Conservation (phyloP, 371 early-diverging fungal species). For the Apophysomyces ossiformis region DNA sequence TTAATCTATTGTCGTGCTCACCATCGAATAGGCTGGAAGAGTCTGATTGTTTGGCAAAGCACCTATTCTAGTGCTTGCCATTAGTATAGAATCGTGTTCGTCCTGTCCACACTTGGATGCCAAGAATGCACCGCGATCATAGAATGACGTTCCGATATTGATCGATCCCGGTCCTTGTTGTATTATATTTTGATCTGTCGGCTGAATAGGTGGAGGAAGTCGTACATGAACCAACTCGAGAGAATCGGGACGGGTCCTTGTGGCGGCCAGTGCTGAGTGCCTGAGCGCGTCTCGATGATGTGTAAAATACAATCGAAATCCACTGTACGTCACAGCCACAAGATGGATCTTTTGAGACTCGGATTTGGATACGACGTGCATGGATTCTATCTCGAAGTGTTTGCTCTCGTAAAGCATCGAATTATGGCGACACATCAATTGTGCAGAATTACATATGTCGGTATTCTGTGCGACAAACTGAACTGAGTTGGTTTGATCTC, state of each 20-base stretch:
- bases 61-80: slow-evolving; percentile 49
- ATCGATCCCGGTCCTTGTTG: slow-evolving; percentile 34
- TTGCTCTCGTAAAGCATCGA: slow-evolving; percentile 35
- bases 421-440: slow-evolving; percentile 54
- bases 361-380: slow-evolving; percentile 64
- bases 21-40: background rate
- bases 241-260: slow-evolving; percentile 41
- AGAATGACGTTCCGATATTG: slow-evolving; percentile 58
- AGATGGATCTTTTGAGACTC: slow-evolving; percentile 71
- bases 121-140: slow-evolving; percentile 67
- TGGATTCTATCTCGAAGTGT: slow-evolving; percentile 60
- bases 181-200: background rate
- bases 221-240: slow-evolving; percentile 77
- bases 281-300: slow-evolving; percentile 35
- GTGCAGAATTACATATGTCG: slow-evolving; percentile 52
- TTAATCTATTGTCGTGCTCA: background rate
- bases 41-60: background rate
- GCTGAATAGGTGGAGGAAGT: slow-evolving; percentile 56
- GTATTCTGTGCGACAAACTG: slow-evolving; percentile 37
- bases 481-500: slow-evolving; percentile 28
- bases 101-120: slow-evolving; percentile 66
- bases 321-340: slow-evolving; percentile 72
- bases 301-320: slow-evolving; percentile 80
- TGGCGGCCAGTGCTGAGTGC: background rate
- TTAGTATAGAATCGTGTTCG: slow-evolving; percentile 66